Base-by-base conservation (phyloP, 1,139 yeast genomes). In the Kodamaea ohmeri region DNA sequence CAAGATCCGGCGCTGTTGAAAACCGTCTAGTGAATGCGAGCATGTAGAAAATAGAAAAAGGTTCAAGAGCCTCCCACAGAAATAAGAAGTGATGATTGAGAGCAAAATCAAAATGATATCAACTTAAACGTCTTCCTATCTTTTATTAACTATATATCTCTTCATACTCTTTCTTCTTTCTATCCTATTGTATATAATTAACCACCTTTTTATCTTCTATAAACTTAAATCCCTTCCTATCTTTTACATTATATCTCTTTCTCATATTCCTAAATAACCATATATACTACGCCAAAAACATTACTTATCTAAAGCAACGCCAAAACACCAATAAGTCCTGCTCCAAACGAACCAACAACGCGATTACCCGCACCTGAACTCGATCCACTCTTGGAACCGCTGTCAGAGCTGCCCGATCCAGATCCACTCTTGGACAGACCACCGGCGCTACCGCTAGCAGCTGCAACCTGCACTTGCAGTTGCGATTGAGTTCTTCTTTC, bases 1-100 rank as follows among this genome's bases (percentile, higher is more conserved):
- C 40, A 36, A 32, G 40, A 36, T 44, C 48, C 4, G 35, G 27
- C 7, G 39, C 27, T 20, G 46, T 46, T 12, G 40, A 13, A 28
- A 47, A 45, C 15, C 26, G 12, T 27, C 38, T 27, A 11, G n/a
- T 22, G 16, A 27, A 30, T 16, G 25, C 26, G 11, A 29, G 32
- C 32, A 29, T 29, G 30, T 11, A 7, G 30, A 16, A 27, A 27
- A 27, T 16, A 6, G 18, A 27, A 16, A 27, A 15, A 25, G 12
- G 26, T 6, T 25, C 17, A 25, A 25, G n/a, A n/a, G n/a, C n/a
- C n/a, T n/a, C n/a, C n/a, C n/a, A n/a, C n/a, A n/a, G n/a, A n/a
- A n/a, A n/a, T n/a, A n/a, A n/a, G n/a, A n/a, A n/a, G n/a, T n/a
- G n/a, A n/a, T n/a, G n/a, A n/a, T n/a, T n/a, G n/a, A n/a, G n/a